Base-by-base conservation (phyloP, 768 basidiomycete genomes). In the Mycena alexandri region DNA sequence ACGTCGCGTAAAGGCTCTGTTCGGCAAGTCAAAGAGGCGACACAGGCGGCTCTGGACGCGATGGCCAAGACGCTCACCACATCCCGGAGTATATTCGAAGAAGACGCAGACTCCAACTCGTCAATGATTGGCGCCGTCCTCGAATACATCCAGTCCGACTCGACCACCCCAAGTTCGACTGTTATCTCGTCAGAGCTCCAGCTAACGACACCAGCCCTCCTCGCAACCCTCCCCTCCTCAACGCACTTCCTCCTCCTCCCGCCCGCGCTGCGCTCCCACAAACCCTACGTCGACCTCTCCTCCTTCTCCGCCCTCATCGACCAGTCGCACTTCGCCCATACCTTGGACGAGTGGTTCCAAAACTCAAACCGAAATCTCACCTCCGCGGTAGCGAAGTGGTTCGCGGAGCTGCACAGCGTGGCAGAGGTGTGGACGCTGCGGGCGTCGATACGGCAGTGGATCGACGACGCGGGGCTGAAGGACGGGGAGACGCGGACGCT, bases 241-340 rank as follows among this genome's bases (percentile, higher is more conserved):
- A 88, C 92, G 25, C 93, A 95, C 69, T 89, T 96, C 67, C 86
- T 90, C 17, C 85, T 94, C 60, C 85, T 98, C 0, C 94, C 95
- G 0, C 74, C 82, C 1, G 85, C 82, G 65, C 85, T 98, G 66
- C 86, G 85, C 70, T 84, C 86, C 6, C 98, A 96, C 78, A 93
- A 90, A 72, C 96, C 96, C 11, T 96, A 93, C 76, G 87, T 97
- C 67, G 91, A 95, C 72, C 79, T 90, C 8, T 80, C 83, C 11
- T 89, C 93, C 0, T 76, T 87, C 0, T 86, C 88, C 5, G 83
- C 89, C 19, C 81, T 82, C 3, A 77, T 90, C 24, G 76, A 86
- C 5, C 81, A 81, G 48, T 71, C 77, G 1, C 75, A 81, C 25
- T 79, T 92, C 53, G 69, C 76, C 21, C 75, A 81, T 19, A 87